Conservation (phyloP, 2,329 filamentous ascomycete species). For the Alternaria atra region DNA sequence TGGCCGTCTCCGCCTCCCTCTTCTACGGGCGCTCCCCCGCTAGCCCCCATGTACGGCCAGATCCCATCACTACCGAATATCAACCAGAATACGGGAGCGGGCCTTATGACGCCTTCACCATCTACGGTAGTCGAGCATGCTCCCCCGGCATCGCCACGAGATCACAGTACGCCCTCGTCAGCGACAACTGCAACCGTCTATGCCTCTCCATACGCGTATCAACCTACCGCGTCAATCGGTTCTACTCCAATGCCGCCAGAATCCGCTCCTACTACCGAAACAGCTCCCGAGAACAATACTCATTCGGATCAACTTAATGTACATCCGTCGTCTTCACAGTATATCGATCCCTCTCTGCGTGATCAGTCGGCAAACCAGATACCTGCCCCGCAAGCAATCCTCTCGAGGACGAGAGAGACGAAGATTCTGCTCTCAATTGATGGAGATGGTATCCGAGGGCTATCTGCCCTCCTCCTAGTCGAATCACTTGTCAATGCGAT, state of each 20-base stretch:
- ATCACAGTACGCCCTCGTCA: slow-evolving; percentile 7
- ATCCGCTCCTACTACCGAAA: background rate
- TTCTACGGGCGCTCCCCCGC: slow-evolving; percentile 9
- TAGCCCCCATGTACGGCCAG: slow-evolving; percentile 1
- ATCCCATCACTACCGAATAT: slow-evolving; percentile 8
- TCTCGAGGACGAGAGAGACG: slow-evolving; percentile 34
- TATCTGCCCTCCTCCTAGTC: slow-evolving; percentile 40
- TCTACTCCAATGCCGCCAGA: background rate
- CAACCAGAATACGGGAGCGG: background rate
- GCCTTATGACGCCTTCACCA: slow-evolving; percentile 15
- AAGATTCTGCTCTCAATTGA: slow-evolving; percentile 47
- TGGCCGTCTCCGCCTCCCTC: slow-evolving; percentile 34
- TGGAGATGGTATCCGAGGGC: slow-evolving; percentile 43
- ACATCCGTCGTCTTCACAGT: slow-evolving; percentile 10
- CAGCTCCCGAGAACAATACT: background rate
- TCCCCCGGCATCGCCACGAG: slow-evolving; percentile 6
- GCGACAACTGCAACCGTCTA: slow-evolving; percentile 9
- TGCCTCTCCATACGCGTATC: slow-evolving; percentile 24
- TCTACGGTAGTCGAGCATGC: slow-evolving; percentile 11
- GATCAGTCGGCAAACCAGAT: slow-evolving; percentile 11
- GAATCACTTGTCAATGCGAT: slow-evolving; percentile 46
- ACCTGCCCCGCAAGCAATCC: slow-evolving; percentile 11
- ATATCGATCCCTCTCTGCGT: slow-evolving; percentile 4
- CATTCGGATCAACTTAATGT: background rate
- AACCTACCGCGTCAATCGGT: background rate